Evolutionary conservation across 2,329 filamentous ascomycete genomes (phyloP), one percentile per base, ranked within the genome.

Genomic region (Paracoccidioides brasiliensis): DNA sequence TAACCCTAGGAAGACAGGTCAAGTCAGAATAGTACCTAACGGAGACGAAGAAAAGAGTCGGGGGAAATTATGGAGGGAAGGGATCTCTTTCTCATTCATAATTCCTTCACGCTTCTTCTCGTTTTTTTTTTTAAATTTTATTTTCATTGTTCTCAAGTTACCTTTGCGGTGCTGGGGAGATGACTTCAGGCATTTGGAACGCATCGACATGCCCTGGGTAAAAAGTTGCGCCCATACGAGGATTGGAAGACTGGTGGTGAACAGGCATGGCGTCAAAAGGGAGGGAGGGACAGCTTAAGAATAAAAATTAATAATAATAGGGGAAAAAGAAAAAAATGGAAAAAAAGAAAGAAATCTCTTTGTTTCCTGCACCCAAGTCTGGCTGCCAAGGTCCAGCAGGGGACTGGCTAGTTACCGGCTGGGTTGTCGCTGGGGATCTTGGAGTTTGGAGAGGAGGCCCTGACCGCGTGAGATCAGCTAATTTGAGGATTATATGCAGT

Each of bases 111-210:
- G 3, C 5, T 37, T 12, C n/a, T 8, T 35, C 15, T 37, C 8
- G 15, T 37, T 22, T 37, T 7, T 2, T 22, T 49, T 37, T 22
- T 37, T 14, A 37, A 15, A 42, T 42, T 42, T 42, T 42, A 15
- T 22, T 37, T 3, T 28, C 5, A 8, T 8, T 5, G 3, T 33
- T 33, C 3, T 22, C 14, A 52, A 58, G 76, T 64, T 73, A 85
- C 83, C 84, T 79, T 74, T 87, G 83, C 60, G 84, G 84, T 64
- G 81, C 78, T 55, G 84, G 84, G 64, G 84, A 84, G 61, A 86
- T 78, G 65, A 86, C 74, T 70, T 85, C 82, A 60, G 81, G 80
- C 76, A 85, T 80, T 68, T 83, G 83, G 69, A 81, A 85, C 69
- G 85, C 81, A 71, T 86, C 83, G 62, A 78, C 75, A 52, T 79